Evolutionary conservation across 2,329 filamentous ascomycete genomes (phyloP).

Genomic region (Aspergillus sojae): DNA sequence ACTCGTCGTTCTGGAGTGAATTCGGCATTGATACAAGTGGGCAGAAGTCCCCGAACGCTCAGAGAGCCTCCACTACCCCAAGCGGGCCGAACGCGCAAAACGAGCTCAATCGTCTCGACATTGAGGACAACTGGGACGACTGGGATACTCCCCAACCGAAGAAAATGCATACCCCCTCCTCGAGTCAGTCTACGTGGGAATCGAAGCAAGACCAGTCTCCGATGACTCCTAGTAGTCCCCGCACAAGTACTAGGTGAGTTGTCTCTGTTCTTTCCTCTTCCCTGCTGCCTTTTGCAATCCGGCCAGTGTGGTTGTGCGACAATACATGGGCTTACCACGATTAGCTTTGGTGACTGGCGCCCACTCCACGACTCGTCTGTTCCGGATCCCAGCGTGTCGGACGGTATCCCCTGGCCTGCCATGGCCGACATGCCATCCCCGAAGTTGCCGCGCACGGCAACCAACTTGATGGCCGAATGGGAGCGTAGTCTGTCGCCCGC

Average conservation of each 20-base stretch:
- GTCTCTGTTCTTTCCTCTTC: slow-evolving; percentile 26
- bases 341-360: slow-evolving; percentile 44
- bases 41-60: slow-evolving; percentile 40
- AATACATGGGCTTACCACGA: slow-evolving; percentile 31
- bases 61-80: slow-evolving; percentile 32
- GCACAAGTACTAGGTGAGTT: slow-evolving; percentile 57
- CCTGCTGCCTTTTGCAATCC: slow-evolving; percentile 16
- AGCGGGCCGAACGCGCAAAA: slow-evolving; percentile 42
- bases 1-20: slow-evolving; percentile 54
- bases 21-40: slow-evolving; percentile 53
- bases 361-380: slow-evolving; percentile 26
- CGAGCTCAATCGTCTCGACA: slow-evolving; percentile 41
- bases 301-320: slow-evolving; percentile 11
- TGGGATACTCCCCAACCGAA: slow-evolving; percentile 56
- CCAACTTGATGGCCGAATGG: slow-evolving; percentile 86
- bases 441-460: slow-evolving; percentile 80
- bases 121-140: slow-evolving; percentile 57
- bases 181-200: slow-evolving; percentile 54
- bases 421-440: slow-evolving; percentile 73
- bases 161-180: slow-evolving; percentile 45
- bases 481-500: slow-evolving; percentile 72
- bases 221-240: slow-evolving; percentile 51
- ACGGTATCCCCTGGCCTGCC: slow-evolving; percentile 65
- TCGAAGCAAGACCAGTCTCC: slow-evolving; percentile 52
- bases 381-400: slow-evolving; percentile 37